phyloP scores from a whole-genome alignment of 78 protist genomes.

The Acrasis kona region DNA sequence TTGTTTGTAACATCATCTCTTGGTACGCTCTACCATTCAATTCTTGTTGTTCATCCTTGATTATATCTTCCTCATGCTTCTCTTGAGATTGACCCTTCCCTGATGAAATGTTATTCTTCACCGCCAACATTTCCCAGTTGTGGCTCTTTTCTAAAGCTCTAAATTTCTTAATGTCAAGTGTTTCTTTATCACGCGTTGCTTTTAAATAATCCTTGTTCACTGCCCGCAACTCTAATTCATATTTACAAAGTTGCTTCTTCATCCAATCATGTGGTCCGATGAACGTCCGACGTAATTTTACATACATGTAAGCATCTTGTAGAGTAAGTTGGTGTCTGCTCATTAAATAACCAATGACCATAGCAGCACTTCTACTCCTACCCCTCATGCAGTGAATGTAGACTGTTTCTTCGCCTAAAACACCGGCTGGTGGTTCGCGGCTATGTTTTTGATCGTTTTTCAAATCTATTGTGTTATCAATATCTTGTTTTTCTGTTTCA shows the following conservation, averaged over 20 bases:
- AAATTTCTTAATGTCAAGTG: too few species aligned
- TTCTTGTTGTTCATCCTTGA: too few species aligned
- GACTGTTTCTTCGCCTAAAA: neutral
- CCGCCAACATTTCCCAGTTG: too few species aligned
- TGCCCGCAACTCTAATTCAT: neutral
- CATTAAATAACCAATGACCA: conserved; percentile 18
- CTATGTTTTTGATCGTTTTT: neutral
- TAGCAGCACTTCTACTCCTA: conserved; percentile 7
- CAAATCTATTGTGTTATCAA: neutral
- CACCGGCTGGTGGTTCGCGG: neutral
- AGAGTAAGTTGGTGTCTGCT: neutral
- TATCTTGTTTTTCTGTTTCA: neutral
- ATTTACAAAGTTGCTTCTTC: neutral
- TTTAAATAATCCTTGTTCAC: too few species aligned
- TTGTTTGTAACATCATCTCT: too few species aligned
- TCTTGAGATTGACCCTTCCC: too few species aligned
- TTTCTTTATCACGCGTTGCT: too few species aligned
- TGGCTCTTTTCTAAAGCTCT: too few species aligned
- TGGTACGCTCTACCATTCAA: too few species aligned
- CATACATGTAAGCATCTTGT: neutral
- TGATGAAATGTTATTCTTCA: too few species aligned
- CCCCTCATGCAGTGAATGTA: conserved; percentile 32
- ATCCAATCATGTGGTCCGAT: neutral
- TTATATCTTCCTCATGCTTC: too few species aligned
- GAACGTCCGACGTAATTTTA: neutral